Evolutionary conservation across 768 basidiomycete genomes (phyloP).

Genomic region (Leccinum barrowsii): DNA sequence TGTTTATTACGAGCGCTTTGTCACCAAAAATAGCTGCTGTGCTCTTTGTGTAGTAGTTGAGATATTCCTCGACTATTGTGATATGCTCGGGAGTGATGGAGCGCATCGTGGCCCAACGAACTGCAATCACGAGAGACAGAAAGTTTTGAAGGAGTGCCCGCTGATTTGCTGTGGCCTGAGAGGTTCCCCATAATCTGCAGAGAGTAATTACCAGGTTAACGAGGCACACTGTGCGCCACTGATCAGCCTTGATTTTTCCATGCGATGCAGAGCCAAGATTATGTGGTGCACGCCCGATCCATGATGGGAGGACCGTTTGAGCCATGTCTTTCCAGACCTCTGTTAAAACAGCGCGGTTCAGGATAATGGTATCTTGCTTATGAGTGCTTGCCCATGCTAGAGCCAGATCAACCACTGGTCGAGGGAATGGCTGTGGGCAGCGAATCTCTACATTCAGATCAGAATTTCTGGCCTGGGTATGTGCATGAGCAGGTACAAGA

Average conservation of each 20-base stretch:
- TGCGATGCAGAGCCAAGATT: not conserved
- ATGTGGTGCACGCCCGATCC: not conserved
- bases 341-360: not conserved
- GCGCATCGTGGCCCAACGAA: no score
- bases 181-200: not conserved
- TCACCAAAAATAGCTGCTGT: no score
- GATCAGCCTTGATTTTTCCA: not conserved
- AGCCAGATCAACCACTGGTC: not conserved
- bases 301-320: not conserved
- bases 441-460: not conserved
- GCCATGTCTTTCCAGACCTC: not conserved
- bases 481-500: no score
- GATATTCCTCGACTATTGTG: no score
- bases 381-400: not conserved
- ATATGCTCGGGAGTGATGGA: no score
- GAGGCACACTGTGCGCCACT: not conserved
- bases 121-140: no score
- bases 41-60: no score
- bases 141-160: no score
- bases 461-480: no score
- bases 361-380: not conserved
- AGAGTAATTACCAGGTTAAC: not conserved
- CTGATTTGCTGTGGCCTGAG: no score
- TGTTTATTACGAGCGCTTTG: no score
- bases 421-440: not conserved